These are phyloP conservation scores for Kodamaea plutei DNA, from an alignment of 1,139 yeast species.

Conservation along the genomic window DNA sequence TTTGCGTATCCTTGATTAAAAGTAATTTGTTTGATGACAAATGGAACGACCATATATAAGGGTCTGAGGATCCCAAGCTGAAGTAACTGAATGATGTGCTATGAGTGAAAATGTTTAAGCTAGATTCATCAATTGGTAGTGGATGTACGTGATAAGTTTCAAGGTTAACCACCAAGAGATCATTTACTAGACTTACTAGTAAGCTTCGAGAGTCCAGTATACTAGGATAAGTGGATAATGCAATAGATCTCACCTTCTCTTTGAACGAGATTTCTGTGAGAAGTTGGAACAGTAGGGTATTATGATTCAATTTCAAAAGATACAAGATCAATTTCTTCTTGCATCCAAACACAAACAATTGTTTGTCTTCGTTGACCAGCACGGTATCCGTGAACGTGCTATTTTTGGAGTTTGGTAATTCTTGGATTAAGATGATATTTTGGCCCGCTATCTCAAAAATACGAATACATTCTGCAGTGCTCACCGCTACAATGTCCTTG, in stretches of 20 bases:
- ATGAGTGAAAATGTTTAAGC: slow-evolving; percentile 14
- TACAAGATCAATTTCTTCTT: slow-evolving; percentile 30
- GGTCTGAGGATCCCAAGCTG: slow-evolving; percentile 19
- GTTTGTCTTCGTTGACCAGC: slow-evolving; percentile 16
- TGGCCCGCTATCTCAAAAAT: slow-evolving; percentile 35
- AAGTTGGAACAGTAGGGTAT: slow-evolving; percentile 26
- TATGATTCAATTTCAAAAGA: slow-evolving; percentile 25
- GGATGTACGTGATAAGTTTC: slow-evolving; percentile 16
- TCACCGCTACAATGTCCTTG: slow-evolving; percentile 26
- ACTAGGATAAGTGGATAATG: slow-evolving; percentile 9
- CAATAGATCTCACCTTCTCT: slow-evolving; percentile 26
- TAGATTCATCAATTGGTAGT: slow-evolving; percentile 13
- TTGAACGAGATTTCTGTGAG: slow-evolving; percentile 26
- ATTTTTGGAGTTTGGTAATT: slow-evolving; percentile 23
- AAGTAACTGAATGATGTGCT: slow-evolving; percentile 21
- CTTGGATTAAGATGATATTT: slow-evolving; percentile 30
- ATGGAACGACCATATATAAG: slow-evolving; percentile 19
- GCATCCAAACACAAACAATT: slow-evolving; percentile 26
- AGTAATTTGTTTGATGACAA: slow-evolving; percentile 16
- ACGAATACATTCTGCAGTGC: slow-evolving; percentile 22
- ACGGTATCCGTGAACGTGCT: slow-evolving; percentile 2
- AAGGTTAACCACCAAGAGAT: slow-evolving; percentile 27
- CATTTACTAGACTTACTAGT: slow-evolving; percentile 25
- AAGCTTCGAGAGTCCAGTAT: slow-evolving; percentile 10
- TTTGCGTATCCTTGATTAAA: slow-evolving; percentile 19